phyloP scores from a whole-genome alignment of 345 rosid genomes.

The Jatropha curcas region DNA sequence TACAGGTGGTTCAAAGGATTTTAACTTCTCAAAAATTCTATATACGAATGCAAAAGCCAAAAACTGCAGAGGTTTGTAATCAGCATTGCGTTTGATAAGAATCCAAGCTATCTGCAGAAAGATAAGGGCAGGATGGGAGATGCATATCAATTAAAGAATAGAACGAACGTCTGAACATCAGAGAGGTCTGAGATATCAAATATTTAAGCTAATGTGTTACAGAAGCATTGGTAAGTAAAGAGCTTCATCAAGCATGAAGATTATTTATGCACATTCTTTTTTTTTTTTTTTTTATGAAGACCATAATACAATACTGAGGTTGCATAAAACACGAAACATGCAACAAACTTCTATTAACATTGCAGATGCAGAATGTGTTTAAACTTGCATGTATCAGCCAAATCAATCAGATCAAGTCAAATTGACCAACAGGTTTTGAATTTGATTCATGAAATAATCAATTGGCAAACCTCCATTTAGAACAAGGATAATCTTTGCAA shows the following conservation, averaged over 20 bases:
- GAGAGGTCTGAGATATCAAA: constrained; percentile 1
- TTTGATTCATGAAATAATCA: neutral
- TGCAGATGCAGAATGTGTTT: neutral
- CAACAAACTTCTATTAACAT: neutral
- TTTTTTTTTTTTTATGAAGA: too few relatives aligned
- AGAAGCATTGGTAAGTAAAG: neutral
- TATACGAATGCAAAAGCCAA: constrained; percentile 88
- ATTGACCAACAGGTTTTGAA: neutral
- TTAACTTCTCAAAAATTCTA: constrained; percentile 87
- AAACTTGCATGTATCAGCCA: neutral
- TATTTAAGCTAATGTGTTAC: neutral
- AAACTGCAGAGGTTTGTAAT: constrained; percentile 93
- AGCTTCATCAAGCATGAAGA: neutral
- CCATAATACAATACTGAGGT: neutral
- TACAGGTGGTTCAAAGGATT: constrained; percentile 71
- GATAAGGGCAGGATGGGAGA: constrained; percentile 9
- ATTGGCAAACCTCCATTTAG: neutral
- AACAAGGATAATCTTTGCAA: neutral
- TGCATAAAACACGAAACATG: constrained; percentile 1
- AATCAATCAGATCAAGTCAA: neutral
- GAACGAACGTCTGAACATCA: neutral
- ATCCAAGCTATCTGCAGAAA: constrained; percentile 84
- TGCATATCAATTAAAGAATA: neutral
- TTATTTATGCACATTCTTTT: neutral
- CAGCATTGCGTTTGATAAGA: constrained; percentile 64